A percentile compares a stretch with the other conserved stretches of the same genome.
Evolutionary conservation across 1,139 yeast species (phyloP).

Genomic region (Pichia sp.): DNA sequence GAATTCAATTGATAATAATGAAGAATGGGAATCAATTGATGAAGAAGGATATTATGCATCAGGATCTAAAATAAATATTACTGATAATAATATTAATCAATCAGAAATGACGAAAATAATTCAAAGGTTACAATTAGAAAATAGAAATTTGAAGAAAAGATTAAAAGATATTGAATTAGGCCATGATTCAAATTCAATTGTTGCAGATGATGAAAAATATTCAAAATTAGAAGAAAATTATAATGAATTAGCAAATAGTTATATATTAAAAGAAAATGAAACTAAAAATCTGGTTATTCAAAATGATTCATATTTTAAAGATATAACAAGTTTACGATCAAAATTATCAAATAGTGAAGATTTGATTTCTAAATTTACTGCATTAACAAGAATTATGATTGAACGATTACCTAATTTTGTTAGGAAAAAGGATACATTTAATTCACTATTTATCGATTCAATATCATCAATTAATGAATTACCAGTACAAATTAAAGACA

Average conservation of each 20-base stretch:
- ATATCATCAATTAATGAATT: conserved; percentile 4
- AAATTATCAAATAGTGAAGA: conserved; percentile 18
- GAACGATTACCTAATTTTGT: conserved; percentile 15
- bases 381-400: conserved; percentile 9
- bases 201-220: conserved; percentile 11
- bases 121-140: conserved; percentile 12
- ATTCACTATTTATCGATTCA: conserved; percentile 4
- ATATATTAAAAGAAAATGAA: conserved; percentile 10
- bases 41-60: conserved; percentile 2
- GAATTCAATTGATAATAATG: conserved; percentile 5
- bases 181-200: conserved; percentile 12
- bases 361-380: conserved; percentile 1
- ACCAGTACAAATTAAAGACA: conserved; percentile 12
- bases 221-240: conserved; percentile 11
- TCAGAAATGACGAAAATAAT: conserved; percentile 4
- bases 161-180: conserved; percentile 16
- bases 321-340: conserved; percentile 10
- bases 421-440: conserved; percentile 4
- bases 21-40: conserved; percentile 15
- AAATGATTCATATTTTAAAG: conserved; percentile 13
- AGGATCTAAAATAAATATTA: background rate
- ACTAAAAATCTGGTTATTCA: conserved; percentile 11
- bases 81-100: background rate
- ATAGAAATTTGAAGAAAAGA: conserved; percentile 14
- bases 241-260: conserved; percentile 8